Base-by-base conservation (phyloP, 2,329 filamentous ascomycete genomes). In the Meredithiella fracta region DNA sequence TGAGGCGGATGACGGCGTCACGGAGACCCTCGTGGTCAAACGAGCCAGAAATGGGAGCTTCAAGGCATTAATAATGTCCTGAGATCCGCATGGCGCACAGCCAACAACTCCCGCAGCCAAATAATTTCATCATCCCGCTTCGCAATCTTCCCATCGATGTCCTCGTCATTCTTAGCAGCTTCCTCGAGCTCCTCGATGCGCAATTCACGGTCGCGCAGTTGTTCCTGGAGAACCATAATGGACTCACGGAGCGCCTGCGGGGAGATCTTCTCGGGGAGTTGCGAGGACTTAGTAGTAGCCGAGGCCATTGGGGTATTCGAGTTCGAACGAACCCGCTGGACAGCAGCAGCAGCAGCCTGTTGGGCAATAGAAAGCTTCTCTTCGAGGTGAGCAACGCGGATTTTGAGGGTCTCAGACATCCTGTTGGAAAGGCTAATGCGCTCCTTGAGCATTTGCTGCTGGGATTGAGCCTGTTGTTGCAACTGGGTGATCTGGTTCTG, bases 211-310 rank as follows among this genome's bases (percentile, higher is more conserved):
- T 92, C 88, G 67, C 97, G 92, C 5, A 98, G 77, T 68, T 98
- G 92, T 67, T 97, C 91, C 69, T 98, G 92, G 25, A 98, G 75
- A 17, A 96, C 92, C 69, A 94, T 82, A 65, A 98, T 96, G 0
- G 90, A 95, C 69, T 98, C 92, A 29, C 92, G 85, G 31, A 98
- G 78, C 5, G 92, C 92, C 68, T 97, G 91, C 0, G 90, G 87
- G 1, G 91, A 96, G 58, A 96, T 87, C 73, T 85, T 94, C 67
- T 92, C 88, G 0, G 87, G 85, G 3, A 82, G 69, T 17, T 37
- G 20, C 58, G 71, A 29, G 11, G 23, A 29, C 3, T 47, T 25
- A 59, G 68, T 66, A 47, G 69, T 5, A 15, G 26, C 50, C 17
- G 77, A 74, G 58, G 71, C 22, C 15, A 40, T 49, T 14, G 23